Conservation (phyloP, 1,139 yeast species). For the Suhomyces guaymorum region DNA sequence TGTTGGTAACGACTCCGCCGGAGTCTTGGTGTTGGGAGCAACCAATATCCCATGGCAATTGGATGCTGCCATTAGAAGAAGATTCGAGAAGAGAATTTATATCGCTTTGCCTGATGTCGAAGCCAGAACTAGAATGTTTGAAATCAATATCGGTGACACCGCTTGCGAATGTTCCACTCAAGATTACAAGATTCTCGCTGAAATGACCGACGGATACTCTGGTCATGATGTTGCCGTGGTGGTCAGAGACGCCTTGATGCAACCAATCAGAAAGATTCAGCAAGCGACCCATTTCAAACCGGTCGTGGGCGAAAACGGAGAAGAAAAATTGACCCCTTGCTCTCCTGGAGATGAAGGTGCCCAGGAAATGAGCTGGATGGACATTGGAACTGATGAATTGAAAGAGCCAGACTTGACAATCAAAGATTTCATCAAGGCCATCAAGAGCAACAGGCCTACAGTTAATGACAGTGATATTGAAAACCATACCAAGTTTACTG, state of each 20-base stretch:
- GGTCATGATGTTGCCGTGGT: conserved; percentile 98
- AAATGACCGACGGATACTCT: conserved; percentile 95
- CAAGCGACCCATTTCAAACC: conserved; percentile 92
- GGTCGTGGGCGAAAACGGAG: conserved; percentile 39
- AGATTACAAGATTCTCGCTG: conserved; percentile 78
- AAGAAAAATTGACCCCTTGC: conserved; percentile 75
- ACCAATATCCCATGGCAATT: conserved; percentile 99
- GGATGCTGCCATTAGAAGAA: conserved; percentile 95
- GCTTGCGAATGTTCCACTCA: conserved; percentile 75
- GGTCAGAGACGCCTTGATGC: conserved; percentile 97
- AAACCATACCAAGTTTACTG: conserved; percentile 85
- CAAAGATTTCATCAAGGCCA: conserved; percentile 91
- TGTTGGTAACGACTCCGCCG: conserved; percentile 91
- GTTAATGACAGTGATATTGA: conserved; percentile 81
- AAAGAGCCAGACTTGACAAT: conserved; percentile 87
- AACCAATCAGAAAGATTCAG: conserved; percentile 93
- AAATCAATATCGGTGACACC: conserved; percentile 85
- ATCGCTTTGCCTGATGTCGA: conserved; percentile 91
- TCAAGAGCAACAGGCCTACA: conserved; percentile 90
- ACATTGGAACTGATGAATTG: conserved; percentile 83
- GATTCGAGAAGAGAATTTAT: conserved; percentile 93
- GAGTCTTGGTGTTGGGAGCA: conserved; percentile 95
- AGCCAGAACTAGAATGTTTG: conserved; percentile 92
- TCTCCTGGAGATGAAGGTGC: conserved; percentile 95
- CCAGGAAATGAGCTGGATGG: conserved; percentile 89